A percentile compares a stretch with the other conserved stretches of the same genome.
phyloP scores from a whole-genome alignment of 2,329 filamentous ascomycete genomes.

The Diplocarpon mali region DNA sequence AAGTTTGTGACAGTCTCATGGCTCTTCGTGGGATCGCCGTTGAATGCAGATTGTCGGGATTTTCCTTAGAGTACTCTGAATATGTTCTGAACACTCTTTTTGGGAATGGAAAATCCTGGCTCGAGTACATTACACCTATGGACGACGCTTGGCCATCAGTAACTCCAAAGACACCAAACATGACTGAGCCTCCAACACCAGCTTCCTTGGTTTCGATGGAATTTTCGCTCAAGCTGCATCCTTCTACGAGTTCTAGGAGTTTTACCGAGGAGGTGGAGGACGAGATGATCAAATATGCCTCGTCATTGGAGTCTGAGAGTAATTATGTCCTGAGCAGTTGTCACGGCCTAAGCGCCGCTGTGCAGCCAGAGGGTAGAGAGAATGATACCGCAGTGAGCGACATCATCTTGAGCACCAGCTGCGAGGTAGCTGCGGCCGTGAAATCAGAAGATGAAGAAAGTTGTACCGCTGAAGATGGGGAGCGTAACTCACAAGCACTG shows the following conservation, averaged over 20 bases:
- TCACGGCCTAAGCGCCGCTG: neutral
- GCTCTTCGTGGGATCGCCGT: constrained; percentile 12
- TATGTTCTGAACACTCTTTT: constrained; percentile 12
- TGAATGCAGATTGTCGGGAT: constrained; percentile 15
- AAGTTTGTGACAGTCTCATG: constrained; percentile 10
- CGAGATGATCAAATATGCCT: constrained; percentile 1
- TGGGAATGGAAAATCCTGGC: neutral
- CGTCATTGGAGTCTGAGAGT: neutral
- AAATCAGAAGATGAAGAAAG: too few relatives aligned
- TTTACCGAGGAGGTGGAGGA: constrained; percentile 3
- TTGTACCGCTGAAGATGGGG: too few relatives aligned
- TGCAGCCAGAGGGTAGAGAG: neutral
- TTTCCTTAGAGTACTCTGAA: constrained; percentile 10
- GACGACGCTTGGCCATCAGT: constrained; percentile 1
- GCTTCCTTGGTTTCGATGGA: neutral
- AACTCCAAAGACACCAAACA: neutral
- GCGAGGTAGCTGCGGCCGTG: too few relatives aligned
- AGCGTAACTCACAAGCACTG: too few relatives aligned
- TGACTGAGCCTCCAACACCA: constrained; percentile 3
- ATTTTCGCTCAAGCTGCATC: neutral
- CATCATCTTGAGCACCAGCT: too few relatives aligned
- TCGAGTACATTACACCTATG: neutral
- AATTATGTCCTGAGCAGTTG: neutral
- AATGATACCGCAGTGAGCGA: too few relatives aligned
- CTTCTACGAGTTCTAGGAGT: neutral